Conservation (phyloP, 129 eudicot genomes). For the Calendula officinalis region DNA sequence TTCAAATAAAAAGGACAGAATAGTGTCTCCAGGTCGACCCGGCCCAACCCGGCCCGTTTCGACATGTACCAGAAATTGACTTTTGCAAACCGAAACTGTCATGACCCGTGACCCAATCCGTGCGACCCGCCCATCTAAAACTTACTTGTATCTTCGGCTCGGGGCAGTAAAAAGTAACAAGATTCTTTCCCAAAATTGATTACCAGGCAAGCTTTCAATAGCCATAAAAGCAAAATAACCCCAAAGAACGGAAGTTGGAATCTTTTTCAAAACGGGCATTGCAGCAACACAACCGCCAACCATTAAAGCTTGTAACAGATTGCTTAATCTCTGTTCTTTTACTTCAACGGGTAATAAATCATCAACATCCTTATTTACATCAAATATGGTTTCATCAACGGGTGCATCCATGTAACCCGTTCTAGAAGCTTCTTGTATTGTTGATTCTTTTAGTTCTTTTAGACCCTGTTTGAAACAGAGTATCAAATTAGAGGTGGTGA, state of each 20-base stretch:
- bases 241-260: conserved; percentile 97
- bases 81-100: background rate
- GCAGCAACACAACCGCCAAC: conserved; percentile 91
- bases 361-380: conserved; percentile 87
- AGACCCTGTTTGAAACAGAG: conserved; percentile 56
- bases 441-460: conserved; percentile 89
- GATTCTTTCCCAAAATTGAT: conserved; percentile 97
- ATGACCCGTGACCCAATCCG: background rate
- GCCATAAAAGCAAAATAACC: conserved; percentile 99
- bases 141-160: conserved; percentile 95
- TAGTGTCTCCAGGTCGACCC: background rate
- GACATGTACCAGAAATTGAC: background rate
- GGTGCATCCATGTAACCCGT: conserved; percentile 84
- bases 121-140: conserved; percentile 9
- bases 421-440: conserved; percentile 71
- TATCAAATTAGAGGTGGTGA: too few species aligned
- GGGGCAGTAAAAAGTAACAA: conserved; percentile 89
- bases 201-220: conserved; percentile 96
- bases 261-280: conserved; percentile 85
- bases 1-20: background rate
- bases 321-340: conserved; percentile 90
- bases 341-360: conserved; percentile 91
- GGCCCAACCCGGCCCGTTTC: background rate
- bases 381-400: conserved; percentile 78
- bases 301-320: conserved; percentile 85